Evolutionary conservation across 2,329 filamentous ascomycete genomes (phyloP).

Genomic region (Berkeleyomyces rouxiae): DNA sequence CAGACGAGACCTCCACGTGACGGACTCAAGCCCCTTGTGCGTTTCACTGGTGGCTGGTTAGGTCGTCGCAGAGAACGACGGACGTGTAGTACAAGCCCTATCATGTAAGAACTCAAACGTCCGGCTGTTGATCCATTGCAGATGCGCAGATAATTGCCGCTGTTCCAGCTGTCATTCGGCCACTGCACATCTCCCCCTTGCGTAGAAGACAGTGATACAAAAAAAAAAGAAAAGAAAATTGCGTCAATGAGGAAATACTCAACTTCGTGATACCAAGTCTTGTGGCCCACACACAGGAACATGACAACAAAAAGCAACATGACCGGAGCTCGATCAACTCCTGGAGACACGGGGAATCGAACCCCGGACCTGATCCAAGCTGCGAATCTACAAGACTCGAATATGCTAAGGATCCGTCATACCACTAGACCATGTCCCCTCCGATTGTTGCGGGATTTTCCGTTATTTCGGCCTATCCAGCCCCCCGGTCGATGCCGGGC

Average conservation of each 20-base stretch:
- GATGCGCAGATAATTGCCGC: neutral
- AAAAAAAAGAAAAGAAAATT: no score
- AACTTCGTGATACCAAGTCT: neutral
- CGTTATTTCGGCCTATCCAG: no score
- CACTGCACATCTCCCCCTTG: neutral
- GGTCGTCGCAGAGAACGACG: neutral
- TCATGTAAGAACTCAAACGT: neutral
- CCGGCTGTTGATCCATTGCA: neutral
- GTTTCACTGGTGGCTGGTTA: neutral
- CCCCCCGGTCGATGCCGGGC: no score
- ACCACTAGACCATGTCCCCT: conserved; percentile 12
- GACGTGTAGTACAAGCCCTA: neutral
- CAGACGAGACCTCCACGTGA: neutral
- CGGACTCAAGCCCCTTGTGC: neutral
- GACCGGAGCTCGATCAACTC: neutral
- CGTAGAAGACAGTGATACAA: neutral
- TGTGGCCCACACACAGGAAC: neutral
- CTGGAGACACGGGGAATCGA: conserved; percentile 11
- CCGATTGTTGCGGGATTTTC: no score
- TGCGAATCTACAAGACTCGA: neutral
- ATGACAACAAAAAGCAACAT: neutral
- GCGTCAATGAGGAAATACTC: no score
- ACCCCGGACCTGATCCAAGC: conserved; percentile 12
- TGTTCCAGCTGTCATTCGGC: no score
- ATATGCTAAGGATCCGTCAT: conserved; percentile 13